Evolutionary conservation across 768 basidiomycete species (phyloP).

Genomic region (Krasilnikovozyma curviuscula): DNA sequence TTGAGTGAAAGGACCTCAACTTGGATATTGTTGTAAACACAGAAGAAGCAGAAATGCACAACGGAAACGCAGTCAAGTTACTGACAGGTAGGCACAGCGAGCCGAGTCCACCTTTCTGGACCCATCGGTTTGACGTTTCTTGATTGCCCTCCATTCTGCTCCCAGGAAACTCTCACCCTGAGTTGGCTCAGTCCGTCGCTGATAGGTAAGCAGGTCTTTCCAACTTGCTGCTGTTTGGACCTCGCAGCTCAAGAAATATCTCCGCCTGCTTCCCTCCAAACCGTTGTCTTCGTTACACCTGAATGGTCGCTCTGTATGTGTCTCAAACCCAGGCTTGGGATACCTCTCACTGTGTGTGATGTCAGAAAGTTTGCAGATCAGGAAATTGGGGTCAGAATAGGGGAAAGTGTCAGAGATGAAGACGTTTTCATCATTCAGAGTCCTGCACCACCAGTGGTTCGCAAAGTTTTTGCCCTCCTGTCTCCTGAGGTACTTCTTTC

Average conservation of each 20-base stretch:
- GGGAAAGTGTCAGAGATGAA: conserved; percentile 88
- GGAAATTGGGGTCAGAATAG: conserved; percentile 77
- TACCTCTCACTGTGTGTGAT: conserved; percentile 9
- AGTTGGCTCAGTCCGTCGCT: conserved; percentile 85
- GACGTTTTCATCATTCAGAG: conserved; percentile 94
- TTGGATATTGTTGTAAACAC: no score
- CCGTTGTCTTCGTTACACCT: neutral
- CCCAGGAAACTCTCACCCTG: conserved; percentile 92
- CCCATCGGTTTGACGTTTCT: neutral
- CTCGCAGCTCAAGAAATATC: neutral
- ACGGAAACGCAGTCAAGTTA: conserved; percentile 26
- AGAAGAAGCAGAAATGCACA: no score
- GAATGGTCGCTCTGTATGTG: neutral
- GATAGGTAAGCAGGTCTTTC: conserved; percentile 61
- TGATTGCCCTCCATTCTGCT: no score
- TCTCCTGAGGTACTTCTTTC: neutral
- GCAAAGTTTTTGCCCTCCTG: neutral
- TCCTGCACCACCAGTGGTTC: conserved; percentile 43
- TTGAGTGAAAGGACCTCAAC: no score
- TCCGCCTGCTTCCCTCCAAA: neutral
- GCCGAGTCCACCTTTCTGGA: neutral
- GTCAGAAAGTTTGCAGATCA: conserved; percentile 14
- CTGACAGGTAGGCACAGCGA: conserved; percentile 23
- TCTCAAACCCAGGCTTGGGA: conserved; percentile 12
- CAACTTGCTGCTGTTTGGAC: neutral